Evolutionary conservation across 495 filamentous ascomycete genomes (phyloP).

Genomic region (Penicillium macrosclerotiorum): DNA sequence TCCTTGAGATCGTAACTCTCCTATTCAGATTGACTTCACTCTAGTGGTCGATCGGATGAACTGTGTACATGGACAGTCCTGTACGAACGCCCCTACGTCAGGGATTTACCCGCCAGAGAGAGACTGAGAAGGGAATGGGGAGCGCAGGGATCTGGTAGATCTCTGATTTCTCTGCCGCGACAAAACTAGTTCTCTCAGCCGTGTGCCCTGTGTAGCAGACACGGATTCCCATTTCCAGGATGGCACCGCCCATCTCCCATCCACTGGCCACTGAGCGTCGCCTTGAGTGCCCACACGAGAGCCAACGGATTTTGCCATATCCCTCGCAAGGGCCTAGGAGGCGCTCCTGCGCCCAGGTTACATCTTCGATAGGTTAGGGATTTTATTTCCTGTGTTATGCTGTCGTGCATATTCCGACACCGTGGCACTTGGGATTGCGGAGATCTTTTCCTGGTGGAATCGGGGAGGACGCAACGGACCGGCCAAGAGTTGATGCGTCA

Average conservation of each 20-base stretch:
- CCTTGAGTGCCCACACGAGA: no score
- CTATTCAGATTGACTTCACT: not conserved
- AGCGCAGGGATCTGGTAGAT: not conserved
- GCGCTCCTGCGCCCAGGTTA: constrained; percentile 1
- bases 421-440: constrained; percentile 6
- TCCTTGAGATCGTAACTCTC: not conserved
- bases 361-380: constrained; percentile 15
- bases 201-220: constrained; percentile 2
- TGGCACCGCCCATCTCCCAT: not conserved
- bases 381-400: constrained; percentile 9
- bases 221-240: not conserved
- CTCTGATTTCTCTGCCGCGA: not conserved
- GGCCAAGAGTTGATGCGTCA: constrained; percentile 16
- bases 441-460: constrained; percentile 12
- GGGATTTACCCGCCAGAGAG: not conserved
- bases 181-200: not conserved
- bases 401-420: constrained; percentile 19
- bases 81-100: not conserved
- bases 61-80: constrained; percentile 3
- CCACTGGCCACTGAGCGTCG: constrained; percentile 11
- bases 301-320: no score
- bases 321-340: not conserved
- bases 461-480: not conserved
- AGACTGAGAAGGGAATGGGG: not conserved
- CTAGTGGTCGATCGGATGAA: constrained; percentile 6